Evolutionary conservation across 352 stramenopile species (phyloP), one percentile per base, ranked within the genome.

Genomic region (Phytophthora nicotianae): DNA sequence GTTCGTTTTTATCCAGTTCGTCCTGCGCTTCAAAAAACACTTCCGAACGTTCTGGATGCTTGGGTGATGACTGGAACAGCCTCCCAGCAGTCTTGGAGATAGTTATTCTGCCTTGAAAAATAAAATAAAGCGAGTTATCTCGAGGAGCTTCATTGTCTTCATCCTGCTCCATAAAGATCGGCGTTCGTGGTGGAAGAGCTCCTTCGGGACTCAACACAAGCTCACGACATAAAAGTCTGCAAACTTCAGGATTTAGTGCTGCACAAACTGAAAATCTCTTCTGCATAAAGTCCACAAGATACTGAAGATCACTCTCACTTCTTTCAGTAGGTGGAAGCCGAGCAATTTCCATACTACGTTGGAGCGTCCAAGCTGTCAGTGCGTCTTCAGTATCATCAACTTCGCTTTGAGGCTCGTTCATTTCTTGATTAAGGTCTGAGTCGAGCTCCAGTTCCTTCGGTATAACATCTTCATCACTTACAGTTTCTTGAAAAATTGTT

Each of bases 251-350:
- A 6, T 68, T 57, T 17, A 90, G 37, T 1, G 58, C 42, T 5
- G 66, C 69, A 58, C 81, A 90, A 37, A 68, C 62, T 0, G 69
- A 45, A 33, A 88, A 88, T 24, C 59, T 29, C 2, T 68, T 68
- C n/a, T 68, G 69, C 46, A 90, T 68, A 16, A 74, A 70, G 29
- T 90, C 81, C 24, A 62, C 54, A 20, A 90, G 52, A 4, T 69
- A 65, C 20, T 74, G 58, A 38, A 88, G 45, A 3, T 90, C 77
- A 7, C 72, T 65, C 2, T 72, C 60, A 1, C 50, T 74, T 50
- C 78, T 75, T 33, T 64, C 50, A 2, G 10, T 27, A 3, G 53
- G 48, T 42, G 27, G 26, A 16, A 62, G 54, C 0, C 52, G 26
- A 10, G 65, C 65, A 40, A 86, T 73, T 11, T 41, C 42, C 16